A percentile compares a stretch with the other conserved stretches of the same genome.
Conservation (phyloP, 1,284 basidiomycete species). For the Naganishia sp. region DNA sequence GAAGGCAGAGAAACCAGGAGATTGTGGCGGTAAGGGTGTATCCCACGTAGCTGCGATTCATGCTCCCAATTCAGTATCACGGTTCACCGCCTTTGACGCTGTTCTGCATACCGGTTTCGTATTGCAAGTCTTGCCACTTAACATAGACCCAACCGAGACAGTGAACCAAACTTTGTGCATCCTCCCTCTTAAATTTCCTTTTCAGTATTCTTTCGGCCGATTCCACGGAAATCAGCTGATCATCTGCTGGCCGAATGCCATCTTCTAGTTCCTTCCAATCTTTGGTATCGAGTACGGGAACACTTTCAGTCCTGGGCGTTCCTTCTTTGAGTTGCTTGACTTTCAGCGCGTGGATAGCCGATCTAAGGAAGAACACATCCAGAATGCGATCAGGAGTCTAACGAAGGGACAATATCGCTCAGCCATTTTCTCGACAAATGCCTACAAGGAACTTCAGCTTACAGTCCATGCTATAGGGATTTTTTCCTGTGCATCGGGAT, state of each 20-base stretch:
- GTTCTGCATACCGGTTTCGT: slow-evolving; percentile 47
- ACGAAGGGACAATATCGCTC: neutral
- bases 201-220: slow-evolving; percentile 63
- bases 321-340: slow-evolving; percentile 42
- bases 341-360: slow-evolving; percentile 42
- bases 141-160: slow-evolving; percentile 60
- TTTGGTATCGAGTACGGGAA: slow-evolving; percentile 49
- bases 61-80: slow-evolving; percentile 24
- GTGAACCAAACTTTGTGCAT: slow-evolving; percentile 60
- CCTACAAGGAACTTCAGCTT: slow-evolving; percentile 29
- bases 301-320: slow-evolving; percentile 40
- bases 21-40: slow-evolving; percentile 63
- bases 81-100: neutral
- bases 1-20: slow-evolving; percentile 63
- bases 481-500: slow-evolving; percentile 65
- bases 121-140: slow-evolving; percentile 88
- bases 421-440: slow-evolving; percentile 4
- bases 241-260: slow-evolving; percentile 40
- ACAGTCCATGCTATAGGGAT: slow-evolving; percentile 62
- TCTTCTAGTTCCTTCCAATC: slow-evolving; percentile 44
- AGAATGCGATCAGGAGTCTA: slow-evolving; percentile 75
- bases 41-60: slow-evolving; percentile 75
- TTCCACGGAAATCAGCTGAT: slow-evolving; percentile 42
- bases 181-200: slow-evolving; percentile 57
- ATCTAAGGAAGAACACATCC: slow-evolving; percentile 63